Conservation (phyloP, 2,329 filamentous ascomycete genomes). For the Blastomyces silverae region DNA sequence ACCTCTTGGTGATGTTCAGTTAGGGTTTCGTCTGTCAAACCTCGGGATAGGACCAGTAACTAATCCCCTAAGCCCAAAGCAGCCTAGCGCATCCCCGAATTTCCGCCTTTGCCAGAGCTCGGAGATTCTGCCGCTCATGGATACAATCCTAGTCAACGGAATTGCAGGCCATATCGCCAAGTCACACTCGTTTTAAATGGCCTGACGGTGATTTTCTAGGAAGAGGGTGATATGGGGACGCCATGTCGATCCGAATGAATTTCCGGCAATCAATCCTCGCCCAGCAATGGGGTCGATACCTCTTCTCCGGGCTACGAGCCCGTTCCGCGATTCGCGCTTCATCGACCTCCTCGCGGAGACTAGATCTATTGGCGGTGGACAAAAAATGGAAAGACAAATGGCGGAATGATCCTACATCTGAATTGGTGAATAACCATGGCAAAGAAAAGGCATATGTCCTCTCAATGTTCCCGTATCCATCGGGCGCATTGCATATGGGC, state of each 20-base stretch:
- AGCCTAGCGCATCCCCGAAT: not conserved
- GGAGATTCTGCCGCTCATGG: not conserved
- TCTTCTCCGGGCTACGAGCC: not conserved
- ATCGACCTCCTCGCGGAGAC: slow-evolving; percentile 25
- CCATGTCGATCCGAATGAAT: not conserved
- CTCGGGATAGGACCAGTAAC: too few relatives aligned
- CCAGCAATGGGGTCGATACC: slow-evolving; percentile 6
- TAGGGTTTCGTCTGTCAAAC: too few relatives aligned
- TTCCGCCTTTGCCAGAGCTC: not conserved
- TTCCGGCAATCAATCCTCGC: slow-evolving; percentile 7
- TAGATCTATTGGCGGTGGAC: slow-evolving; percentile 45
- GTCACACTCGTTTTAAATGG: slow-evolving; percentile 10
- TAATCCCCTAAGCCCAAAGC: not conserved
- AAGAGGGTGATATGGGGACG: slow-evolving; percentile 3
- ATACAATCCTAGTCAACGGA: not conserved
- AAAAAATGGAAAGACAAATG: slow-evolving; percentile 52
- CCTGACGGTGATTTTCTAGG: not conserved
- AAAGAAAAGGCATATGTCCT: slow-evolving; percentile 58
- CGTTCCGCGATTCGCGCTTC: slow-evolving; percentile 20
- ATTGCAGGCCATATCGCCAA: not conserved
- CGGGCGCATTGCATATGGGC: slow-evolving; percentile 76
- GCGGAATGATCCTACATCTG: slow-evolving; percentile 25
- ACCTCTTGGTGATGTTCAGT: too few relatives aligned
- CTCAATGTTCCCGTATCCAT: slow-evolving; percentile 92
- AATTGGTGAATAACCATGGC: slow-evolving; percentile 12